Percentiles rank a stretch among this genome's conserved stretches.
phyloP scores from a whole-genome alignment of 106 monocot genomes.

The Dendrobium huoshanense region DNA sequence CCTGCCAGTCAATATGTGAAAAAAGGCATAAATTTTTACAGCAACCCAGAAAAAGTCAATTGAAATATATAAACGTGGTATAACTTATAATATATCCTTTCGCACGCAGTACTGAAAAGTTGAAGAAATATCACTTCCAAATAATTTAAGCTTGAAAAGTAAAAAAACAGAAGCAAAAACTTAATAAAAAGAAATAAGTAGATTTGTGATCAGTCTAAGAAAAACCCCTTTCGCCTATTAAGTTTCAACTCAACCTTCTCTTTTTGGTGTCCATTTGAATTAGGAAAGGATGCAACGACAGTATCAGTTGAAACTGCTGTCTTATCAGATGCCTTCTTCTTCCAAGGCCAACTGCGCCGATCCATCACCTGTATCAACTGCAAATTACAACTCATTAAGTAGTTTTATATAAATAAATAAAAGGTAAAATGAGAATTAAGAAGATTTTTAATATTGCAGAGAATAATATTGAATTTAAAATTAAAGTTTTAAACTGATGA shows the following conservation, averaged over 20 bases:
- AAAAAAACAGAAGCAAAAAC: neutral
- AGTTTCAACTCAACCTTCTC: neutral
- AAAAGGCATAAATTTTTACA: neutral
- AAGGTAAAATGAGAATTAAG: neutral
- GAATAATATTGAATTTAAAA: neutral
- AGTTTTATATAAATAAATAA: neutral
- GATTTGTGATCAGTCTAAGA: neutral
- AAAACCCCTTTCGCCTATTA: neutral
- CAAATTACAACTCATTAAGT: neutral
- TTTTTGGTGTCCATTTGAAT: neutral
- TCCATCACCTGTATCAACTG: neutral
- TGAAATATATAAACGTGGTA: neutral
- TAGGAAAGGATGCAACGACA: neutral
- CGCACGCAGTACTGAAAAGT: neutral
- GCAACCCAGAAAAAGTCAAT: neutral
- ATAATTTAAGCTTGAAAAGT: neutral
- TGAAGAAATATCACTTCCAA: neutral
- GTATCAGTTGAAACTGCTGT: neutral
- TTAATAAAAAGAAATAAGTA: neutral
- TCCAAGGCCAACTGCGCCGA: conserved; percentile 5
- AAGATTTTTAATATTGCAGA: neutral
- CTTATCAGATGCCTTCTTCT: neutral
- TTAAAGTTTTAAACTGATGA: neutral
- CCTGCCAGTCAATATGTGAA: neutral
- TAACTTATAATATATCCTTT: neutral